Evolutionary conservation across 306 rosid genomes (phyloP).

Genomic region (Glycyrrhiza uralensis): DNA sequence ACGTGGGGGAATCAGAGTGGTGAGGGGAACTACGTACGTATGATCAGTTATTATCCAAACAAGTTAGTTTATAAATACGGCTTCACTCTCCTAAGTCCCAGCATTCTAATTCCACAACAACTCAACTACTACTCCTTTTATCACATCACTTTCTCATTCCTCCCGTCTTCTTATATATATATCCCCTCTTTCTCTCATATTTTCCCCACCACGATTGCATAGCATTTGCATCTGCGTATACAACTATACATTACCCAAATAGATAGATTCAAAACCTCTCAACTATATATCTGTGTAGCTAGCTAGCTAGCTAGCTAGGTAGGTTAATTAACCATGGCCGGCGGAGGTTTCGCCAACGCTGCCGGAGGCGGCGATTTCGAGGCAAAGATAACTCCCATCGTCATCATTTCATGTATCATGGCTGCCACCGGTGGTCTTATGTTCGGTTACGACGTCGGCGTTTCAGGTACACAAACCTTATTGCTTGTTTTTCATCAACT

Average conservation of each 20-base stretch:
- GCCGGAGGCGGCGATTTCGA: conserved; percentile 44
- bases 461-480: no score
- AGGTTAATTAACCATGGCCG: conserved; percentile 43
- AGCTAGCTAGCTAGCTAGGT: no score
- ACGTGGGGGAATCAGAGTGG: conserved; percentile 5
- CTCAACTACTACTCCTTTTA: background rate
- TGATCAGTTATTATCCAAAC: background rate
- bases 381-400: conserved; percentile 82
- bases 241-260: no score
- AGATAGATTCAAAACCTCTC: no score
- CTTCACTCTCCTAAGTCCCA: background rate
- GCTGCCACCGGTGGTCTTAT: conserved; percentile 95
- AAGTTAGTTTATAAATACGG: background rate
- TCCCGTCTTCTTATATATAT: background rate
- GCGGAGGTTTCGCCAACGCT: conserved; percentile 41
- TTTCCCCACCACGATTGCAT: background rate
- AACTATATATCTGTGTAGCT: no score
- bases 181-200: background rate
- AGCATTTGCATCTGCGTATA: background rate
- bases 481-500: background rate
- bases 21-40: background rate
- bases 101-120: background rate
- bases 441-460: conserved; percentile 85
- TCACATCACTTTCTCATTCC: background rate
- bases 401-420: conserved; percentile 73